These are phyloP conservation scores for Colletotrichum phormii DNA, from an alignment of 2,329 filamentous ascomycete species.

Conservation along the genomic window DNA sequence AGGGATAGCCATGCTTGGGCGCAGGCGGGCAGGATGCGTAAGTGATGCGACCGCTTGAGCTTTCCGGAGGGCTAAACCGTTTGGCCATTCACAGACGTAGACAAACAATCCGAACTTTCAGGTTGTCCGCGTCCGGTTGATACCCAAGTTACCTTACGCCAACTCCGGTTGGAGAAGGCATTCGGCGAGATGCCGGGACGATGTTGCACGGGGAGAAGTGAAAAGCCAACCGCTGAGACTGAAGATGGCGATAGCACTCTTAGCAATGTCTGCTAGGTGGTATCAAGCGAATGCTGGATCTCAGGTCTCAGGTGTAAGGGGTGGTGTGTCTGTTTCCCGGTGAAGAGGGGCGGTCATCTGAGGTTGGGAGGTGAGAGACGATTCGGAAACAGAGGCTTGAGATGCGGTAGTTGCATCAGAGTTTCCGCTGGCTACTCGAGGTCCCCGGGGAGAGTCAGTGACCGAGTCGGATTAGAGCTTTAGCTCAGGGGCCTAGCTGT, in stretches of 20 bases:
- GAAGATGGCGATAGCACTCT: not conserved
- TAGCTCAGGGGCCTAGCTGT: not conserved
- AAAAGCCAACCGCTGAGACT: constrained; percentile 17
- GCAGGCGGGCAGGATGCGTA: not conserved
- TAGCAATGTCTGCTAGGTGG: not conserved
- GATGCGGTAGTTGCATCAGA: not conserved
- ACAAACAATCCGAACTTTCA: not conserved
- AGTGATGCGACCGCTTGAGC: not conserved
- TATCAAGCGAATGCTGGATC: not conserved
- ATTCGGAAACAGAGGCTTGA: not conserved
- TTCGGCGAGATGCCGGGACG: constrained; percentile 20
- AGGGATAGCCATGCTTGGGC: constrained; percentile 13
- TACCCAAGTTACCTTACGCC: too few species aligned
- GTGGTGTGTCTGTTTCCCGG: not conserved
- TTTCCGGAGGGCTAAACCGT: not conserved
- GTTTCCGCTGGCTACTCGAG: not conserved
- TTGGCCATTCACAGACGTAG: not conserved
- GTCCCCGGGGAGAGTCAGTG: not conserved
- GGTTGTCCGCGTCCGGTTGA: not conserved
- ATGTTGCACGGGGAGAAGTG: constrained; percentile 5
- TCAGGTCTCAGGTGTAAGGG: not conserved
- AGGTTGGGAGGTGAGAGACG: not conserved
- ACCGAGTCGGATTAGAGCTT: not conserved
- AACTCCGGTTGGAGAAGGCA: not conserved
- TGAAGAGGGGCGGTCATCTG: not conserved